Base-by-base conservation (phyloP, 129 eudicot species). In the Chrysanthemum lavandulifolium region DNA sequence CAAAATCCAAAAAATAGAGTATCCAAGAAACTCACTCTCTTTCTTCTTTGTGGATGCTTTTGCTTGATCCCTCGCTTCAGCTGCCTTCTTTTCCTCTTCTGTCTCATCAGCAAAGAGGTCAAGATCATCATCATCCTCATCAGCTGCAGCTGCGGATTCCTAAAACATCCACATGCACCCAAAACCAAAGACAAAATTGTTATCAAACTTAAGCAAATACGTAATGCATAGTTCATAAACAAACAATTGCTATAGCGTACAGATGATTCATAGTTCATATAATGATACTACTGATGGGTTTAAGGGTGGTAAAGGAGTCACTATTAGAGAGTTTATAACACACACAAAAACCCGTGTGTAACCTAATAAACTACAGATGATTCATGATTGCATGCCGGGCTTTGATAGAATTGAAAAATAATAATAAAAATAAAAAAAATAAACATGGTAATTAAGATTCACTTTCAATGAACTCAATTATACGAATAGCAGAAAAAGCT, bases 51-150 rank as follows among this genome's bases (percentile, higher is more conserved):
- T 15, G 9, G 97, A 72, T 75, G 96, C 88, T 79, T 95, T 95
- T 8, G 91, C 84, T 64, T 83, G 79, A 29, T 96, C 89, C 69
- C 92, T 94, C 77, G 85, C 88, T 82, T 81, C 83, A 71, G 88
- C 99, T 53, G 99, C 94, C 60, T 96, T 91, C 88, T 86, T 85
- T 83, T 95, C 88, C 67, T 95, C 99, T 81, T 95, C 99, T 0
- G 99, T 95, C 82, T 95, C 99, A 56, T 95, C 99, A 67, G 89
- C 99, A 59, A 95, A 95, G 67, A 95, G 91, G 82, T 91, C 99
- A 64, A 95, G 86, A 64, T 94, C 98, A 61, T 94, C 97, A 49
- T 91, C 97, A 67, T 94, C 98, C 55, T 90, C 97, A 40, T 91
- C 97, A 67, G 90, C 98, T 59, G 88, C 97, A 68, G 89, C 87